A percentile compares a stretch with the other conserved stretches of the same genome.
These are phyloP conservation scores for Mucor sp. DNA, from an alignment of 371 early-diverging fungal genomes.

Conservation along the genomic window DNA sequence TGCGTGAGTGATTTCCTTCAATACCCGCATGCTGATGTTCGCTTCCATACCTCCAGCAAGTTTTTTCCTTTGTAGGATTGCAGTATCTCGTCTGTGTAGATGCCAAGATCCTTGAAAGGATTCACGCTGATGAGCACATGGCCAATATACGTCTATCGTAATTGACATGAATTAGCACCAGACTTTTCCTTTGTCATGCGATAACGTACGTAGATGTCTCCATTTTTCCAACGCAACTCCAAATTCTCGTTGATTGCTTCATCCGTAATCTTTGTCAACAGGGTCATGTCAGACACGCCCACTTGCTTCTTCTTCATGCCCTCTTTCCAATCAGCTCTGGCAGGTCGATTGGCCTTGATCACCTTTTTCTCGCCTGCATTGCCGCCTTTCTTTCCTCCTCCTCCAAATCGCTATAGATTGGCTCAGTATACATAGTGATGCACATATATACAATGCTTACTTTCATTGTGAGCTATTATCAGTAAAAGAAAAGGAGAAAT, in stretches of 20 bases:
- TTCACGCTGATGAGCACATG: constrained; percentile 90
- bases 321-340: constrained; percentile 85
- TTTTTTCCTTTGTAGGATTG: constrained; percentile 81
- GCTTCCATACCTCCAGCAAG: constrained; percentile 70
- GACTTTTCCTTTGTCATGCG: constrained; percentile 8
- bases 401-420: constrained; percentile 5
- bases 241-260: constrained; percentile 87
- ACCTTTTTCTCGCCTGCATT: constrained; percentile 29
- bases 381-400: constrained; percentile 35
- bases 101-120: constrained; percentile 83
- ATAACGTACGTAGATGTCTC: constrained; percentile 74
- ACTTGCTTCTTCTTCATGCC: constrained; percentile 81
- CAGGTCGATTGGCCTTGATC: constrained; percentile 55
- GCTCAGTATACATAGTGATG: neutral
- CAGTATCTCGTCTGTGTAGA: constrained; percentile 79
- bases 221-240: constrained; percentile 80
- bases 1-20: neutral
- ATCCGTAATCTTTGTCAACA: constrained; percentile 84
- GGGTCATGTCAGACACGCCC: constrained; percentile 87
- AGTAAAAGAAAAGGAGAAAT: neutral
- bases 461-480: neutral
- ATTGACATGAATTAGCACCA: neutral
- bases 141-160: constrained; percentile 88
- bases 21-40: neutral
- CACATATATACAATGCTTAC: too few species aligned